These are phyloP conservation scores for Naematelia aurantialba DNA, from an alignment of 768 basidiomycete species.

Conservation along the genomic window DNA sequence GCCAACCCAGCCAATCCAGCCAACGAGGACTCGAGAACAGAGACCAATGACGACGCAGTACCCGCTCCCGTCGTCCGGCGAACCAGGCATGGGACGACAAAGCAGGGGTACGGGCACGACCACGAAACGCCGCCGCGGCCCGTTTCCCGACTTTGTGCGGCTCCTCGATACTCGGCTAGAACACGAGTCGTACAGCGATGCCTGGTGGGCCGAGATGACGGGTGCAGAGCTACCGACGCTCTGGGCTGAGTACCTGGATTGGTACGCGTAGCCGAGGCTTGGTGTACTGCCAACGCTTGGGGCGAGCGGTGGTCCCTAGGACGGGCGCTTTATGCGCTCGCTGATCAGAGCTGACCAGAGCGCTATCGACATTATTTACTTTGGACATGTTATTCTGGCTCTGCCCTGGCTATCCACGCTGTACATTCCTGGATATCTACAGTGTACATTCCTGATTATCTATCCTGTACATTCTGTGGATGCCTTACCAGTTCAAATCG, in stretches of 20 bases:
- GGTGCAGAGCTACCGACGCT: constrained; percentile 23
- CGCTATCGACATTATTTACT: too few relatives aligned
- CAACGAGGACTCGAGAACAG: background rate
- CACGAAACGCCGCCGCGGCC: constrained; percentile 1
- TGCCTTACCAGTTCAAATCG: too few relatives aligned
- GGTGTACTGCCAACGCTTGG: too few relatives aligned
- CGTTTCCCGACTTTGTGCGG: constrained; percentile 26
- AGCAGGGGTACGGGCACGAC: background rate
- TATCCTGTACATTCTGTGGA: background rate
- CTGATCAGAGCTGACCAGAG: too few relatives aligned
- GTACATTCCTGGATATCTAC: too few relatives aligned
- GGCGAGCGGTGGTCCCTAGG: too few relatives aligned
- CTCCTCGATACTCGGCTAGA: constrained; percentile 28
- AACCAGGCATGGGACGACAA: background rate
- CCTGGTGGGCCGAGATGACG: constrained; percentile 35
- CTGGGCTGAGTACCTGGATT: constrained; percentile 36
- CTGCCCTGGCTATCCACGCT: too few relatives aligned
- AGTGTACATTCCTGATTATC: too few relatives aligned
- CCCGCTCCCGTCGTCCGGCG: background rate
- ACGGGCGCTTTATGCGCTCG: too few relatives aligned
- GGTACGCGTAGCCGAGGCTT: constrained; percentile 13
- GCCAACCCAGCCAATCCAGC: background rate
- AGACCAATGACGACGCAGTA: background rate
- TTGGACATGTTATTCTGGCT: too few relatives aligned
- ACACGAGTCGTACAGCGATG: constrained; percentile 24